These are phyloP conservation scores for Daldinia concentrica DNA, from an alignment of 495 filamentous ascomycete species.

Conservation along the genomic window DNA sequence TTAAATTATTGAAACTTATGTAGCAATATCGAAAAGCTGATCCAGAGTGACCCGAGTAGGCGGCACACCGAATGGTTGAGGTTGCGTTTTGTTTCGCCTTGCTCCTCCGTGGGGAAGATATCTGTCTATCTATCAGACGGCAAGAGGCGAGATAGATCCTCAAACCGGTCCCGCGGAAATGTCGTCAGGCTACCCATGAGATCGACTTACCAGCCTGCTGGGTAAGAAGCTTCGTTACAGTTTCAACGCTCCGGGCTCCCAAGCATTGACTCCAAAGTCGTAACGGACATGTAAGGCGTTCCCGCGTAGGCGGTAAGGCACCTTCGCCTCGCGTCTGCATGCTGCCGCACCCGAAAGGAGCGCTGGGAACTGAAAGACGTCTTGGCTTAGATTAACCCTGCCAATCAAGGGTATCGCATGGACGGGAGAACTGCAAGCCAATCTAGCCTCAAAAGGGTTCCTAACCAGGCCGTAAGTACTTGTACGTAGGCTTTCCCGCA, in stretches of 20 bases:
- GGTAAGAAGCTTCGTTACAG: conserved; percentile 33
- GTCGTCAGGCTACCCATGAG: conserved; percentile 24
- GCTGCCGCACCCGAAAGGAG: conserved; percentile 40
- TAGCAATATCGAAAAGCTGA: conserved; percentile 16
- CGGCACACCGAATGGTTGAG: conserved; percentile 1
- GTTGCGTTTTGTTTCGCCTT: conserved; percentile 3
- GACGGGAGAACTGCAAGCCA: conserved; percentile 38
- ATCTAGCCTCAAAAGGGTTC: conserved; percentile 41
- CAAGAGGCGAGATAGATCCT: conserved; percentile 15
- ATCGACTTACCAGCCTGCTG: conserved; percentile 40
- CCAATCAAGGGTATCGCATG: conserved; percentile 34
- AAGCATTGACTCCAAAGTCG: conserved; percentile 27
- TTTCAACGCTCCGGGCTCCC: conserved; percentile 13
- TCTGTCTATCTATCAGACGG: not conserved
- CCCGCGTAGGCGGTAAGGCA: conserved; percentile 39
- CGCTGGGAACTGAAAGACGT: conserved; percentile 33
- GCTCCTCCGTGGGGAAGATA: conserved; percentile 12
- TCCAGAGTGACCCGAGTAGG: conserved; percentile 8
- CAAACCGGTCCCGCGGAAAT: conserved; percentile 19
- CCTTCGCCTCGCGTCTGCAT: conserved; percentile 44
- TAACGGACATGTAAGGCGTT: conserved; percentile 32
- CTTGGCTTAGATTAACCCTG: conserved; percentile 30
- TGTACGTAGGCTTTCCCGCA: conserved; percentile 30
- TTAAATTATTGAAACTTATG: conserved; percentile 8
- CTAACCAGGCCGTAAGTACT: conserved; percentile 8